These are phyloP conservation scores for Lachancea meyersii DNA, from an alignment of 805 yeast species.

Conservation along the genomic window DNA sequence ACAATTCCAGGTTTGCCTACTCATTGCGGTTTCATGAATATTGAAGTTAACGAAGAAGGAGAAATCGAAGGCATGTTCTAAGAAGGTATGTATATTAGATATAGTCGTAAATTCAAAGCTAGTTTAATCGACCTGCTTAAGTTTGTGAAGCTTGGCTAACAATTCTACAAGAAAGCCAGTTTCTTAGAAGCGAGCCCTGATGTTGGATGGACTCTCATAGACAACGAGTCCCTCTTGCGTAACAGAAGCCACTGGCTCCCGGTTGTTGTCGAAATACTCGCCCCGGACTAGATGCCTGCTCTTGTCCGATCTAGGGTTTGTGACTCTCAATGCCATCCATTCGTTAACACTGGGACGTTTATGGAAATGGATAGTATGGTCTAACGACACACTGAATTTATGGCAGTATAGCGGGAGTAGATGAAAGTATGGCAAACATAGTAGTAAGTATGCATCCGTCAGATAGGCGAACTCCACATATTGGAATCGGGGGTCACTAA, in stretches of 20 bases:
- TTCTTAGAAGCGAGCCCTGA: constrained; percentile 18
- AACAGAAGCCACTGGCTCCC: constrained; percentile 51
- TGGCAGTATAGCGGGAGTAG: constrained; percentile 41
- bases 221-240: constrained; percentile 57
- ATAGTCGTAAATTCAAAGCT: not conserved
- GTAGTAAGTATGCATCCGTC: constrained; percentile 51
- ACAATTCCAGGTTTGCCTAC: constrained; percentile 85
- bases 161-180: not conserved
- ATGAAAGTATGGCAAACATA: constrained; percentile 47
- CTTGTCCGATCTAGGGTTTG: constrained; percentile 44
- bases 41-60: constrained; percentile 73
- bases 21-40: constrained; percentile 81
- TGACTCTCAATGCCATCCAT: constrained; percentile 48
- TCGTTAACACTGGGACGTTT: constrained; percentile 38
- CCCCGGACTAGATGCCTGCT: constrained; percentile 53
- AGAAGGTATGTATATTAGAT: constrained; percentile 5
- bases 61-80: constrained; percentile 77
- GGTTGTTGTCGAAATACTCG: constrained; percentile 46
- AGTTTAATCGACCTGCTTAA: not conserved
- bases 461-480: constrained; percentile 55
- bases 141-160: not conserved
- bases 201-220: constrained; percentile 16
- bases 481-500: constrained; percentile 34
- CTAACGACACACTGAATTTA: constrained; percentile 53
- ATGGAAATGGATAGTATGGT: constrained; percentile 64